phyloP scores from a whole-genome alignment of 345 rosid species.

The Boechera retrofracta region DNA sequence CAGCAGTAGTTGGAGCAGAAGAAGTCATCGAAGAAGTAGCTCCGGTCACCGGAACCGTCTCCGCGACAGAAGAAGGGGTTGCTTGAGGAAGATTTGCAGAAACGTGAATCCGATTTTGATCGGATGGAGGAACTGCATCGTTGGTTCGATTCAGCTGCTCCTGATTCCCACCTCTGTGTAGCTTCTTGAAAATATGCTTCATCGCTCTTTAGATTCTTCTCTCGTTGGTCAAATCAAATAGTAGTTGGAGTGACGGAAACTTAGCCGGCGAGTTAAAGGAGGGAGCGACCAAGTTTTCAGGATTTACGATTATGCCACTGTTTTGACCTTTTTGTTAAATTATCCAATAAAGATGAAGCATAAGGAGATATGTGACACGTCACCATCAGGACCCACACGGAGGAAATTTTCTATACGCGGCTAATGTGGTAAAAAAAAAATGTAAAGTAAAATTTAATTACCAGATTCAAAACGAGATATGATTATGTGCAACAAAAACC shows the following conservation, averaged over 20 bases:
- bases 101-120: slow-evolving; percentile 50
- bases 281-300: slow-evolving; percentile 2
- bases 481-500: background rate
- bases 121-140: slow-evolving; percentile 60
- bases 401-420: slow-evolving; percentile 30
- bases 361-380: slow-evolving; percentile 29
- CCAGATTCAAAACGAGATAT: background rate
- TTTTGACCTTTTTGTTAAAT: slow-evolving; percentile 32
- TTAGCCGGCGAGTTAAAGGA: slow-evolving; percentile 42
- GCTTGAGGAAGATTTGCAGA: slow-evolving; percentile 49
- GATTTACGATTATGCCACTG: slow-evolving; percentile 42
- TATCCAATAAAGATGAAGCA: slow-evolving; percentile 30
- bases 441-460: background rate
- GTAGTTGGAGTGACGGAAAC: slow-evolving; percentile 39
- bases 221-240: slow-evolving; percentile 24
- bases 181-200: slow-evolving; percentile 96
- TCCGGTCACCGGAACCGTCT: slow-evolving; percentile 29
- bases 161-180: slow-evolving; percentile 76
- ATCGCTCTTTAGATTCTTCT: slow-evolving; percentile 49
- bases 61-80: slow-evolving; percentile 51
- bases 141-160: slow-evolving; percentile 74
- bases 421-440: background rate
- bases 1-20: slow-evolving; percentile 39
- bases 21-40: slow-evolving; percentile 31
- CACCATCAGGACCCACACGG: slow-evolving; percentile 31